Evolutionary conservation across 1,284 basidiomycete species (phyloP).

Genomic region (Ganoderma resinaceum): DNA sequence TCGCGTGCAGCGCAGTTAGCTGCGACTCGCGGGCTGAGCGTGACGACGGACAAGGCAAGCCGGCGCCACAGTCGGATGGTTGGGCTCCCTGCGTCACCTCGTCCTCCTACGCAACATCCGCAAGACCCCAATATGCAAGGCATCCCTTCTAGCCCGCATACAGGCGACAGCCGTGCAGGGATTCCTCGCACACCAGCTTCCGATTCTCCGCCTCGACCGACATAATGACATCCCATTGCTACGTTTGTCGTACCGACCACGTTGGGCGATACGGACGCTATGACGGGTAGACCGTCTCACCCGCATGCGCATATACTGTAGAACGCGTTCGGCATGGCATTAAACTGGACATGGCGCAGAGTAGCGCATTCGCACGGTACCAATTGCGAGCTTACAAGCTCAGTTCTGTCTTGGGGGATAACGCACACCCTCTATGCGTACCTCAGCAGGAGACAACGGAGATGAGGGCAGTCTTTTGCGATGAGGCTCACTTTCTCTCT

Average conservation of each 20-base stretch:
- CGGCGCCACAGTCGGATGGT: constrained; percentile 64
- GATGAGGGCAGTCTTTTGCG: not conserved
- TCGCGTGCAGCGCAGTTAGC: constrained; percentile 67
- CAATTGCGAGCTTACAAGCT: not conserved
- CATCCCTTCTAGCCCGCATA: constrained; percentile 8
- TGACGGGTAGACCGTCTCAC: not conserved
- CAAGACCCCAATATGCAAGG: constrained; percentile 25
- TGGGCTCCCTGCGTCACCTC: constrained; percentile 59
- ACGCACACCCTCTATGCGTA: not conserved
- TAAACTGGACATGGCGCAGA: not conserved
- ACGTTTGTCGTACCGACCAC: not conserved
- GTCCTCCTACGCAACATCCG: constrained; percentile 34
- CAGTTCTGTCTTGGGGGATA: not conserved
- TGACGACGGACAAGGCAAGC: constrained; percentile 62
- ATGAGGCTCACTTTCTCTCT: not conserved
- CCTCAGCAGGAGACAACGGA: not conserved
- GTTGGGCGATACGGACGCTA: not conserved
- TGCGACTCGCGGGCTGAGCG: constrained; percentile 73
- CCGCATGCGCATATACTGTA: not conserved
- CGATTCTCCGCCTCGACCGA: constrained; percentile 31
- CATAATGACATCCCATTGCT: constrained; percentile 24
- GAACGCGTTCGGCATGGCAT: constrained; percentile 2
- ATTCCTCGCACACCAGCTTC: constrained; percentile 28
- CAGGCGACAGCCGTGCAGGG: constrained; percentile 10
- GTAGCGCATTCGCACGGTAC: constrained; percentile 6